Base-by-base conservation (phyloP, 257 asterid genomes). In the Solanum virginianum region DNA sequence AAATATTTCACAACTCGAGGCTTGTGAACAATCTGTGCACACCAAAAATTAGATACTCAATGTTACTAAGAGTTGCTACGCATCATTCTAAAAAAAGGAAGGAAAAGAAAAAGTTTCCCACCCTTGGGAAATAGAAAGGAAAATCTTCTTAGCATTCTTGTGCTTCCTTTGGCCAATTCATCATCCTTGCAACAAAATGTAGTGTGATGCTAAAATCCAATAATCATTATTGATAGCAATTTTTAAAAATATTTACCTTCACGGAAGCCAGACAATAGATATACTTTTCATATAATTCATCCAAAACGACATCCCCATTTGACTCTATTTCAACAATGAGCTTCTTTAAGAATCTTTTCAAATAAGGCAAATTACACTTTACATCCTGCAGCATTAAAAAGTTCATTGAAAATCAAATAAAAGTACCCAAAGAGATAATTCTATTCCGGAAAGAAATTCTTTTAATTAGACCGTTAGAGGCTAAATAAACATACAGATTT, bases 81-180 rank as follows among this genome's bases (percentile, higher is more conserved):
- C 63, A 77, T 26, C 17, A 77, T 77, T 53, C 77, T 68, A 77
- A 81, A 36, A 70, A 20, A 75, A 26, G 36, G n/a, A 43, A 39
- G 29, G 15, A 63, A 79, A 57, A 32, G 59, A 62, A 47, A 63
- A 80, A 82, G 36, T 4, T 26, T 66, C 85, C 45, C 43, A 92
- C 98, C 98, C 62, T 85, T 82, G 53, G 99, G 94, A 85, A 89
- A 93, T 66, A 96, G 89, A 91, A 92, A 96, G 6, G 98, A 90
- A 88, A 94, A 85, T 83, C 87, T 93, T 87, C 94, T 96, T 91
- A 93, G 87, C 68, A 94, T 86, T 88, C 92, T 91, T 26, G 90
- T 89, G 87, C 85, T 91, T 88, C 93, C 94, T 77, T 85, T 90
- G 45, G 84, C 69, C 26, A 88, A 88, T 83, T 86, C 90, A 82